phyloP scores from a whole-genome alignment of 805 yeast genomes.

The Schizosaccharomyces octosporus region DNA sequence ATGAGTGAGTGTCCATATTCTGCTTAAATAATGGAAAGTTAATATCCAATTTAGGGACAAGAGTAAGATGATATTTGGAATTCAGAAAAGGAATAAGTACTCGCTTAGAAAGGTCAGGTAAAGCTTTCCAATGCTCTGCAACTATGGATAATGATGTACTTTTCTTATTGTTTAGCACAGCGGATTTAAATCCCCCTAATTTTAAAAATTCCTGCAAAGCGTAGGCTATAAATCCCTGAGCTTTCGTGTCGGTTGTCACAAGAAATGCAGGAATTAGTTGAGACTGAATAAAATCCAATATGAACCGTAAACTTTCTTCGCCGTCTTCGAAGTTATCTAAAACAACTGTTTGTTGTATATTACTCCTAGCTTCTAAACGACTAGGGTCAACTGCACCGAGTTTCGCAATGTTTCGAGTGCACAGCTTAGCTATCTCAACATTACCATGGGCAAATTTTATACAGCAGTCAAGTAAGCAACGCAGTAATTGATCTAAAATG shows the following conservation, averaged over 20 bases:
- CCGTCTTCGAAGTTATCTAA: constrained; percentile 38
- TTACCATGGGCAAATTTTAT: constrained; percentile 10
- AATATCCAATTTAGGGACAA: constrained; percentile 14
- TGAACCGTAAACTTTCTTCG: constrained; percentile 38
- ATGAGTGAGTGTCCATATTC: constrained; percentile 21
- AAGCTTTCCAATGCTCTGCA: constrained; percentile 26
- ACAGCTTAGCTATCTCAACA: constrained; percentile 24
- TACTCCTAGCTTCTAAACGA: constrained; percentile 22
- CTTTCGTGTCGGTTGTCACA: constrained; percentile 69
- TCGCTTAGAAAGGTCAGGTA: constrained; percentile 41
- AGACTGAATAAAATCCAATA: constrained; percentile 38
- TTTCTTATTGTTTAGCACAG: constrained; percentile 7
- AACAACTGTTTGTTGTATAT: constrained; percentile 23
- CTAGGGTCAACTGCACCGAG: constrained; percentile 57
- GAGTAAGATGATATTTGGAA: constrained; percentile 43
- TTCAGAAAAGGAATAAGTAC: constrained; percentile 51
- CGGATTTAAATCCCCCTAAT: constrained; percentile 25
- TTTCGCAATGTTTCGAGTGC: constrained; percentile 47
- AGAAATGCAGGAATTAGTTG: constrained; percentile 64
- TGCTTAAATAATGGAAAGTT: constrained; percentile 39
- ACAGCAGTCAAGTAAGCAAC: constrained; percentile 11
- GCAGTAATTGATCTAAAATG: constrained; percentile 7
- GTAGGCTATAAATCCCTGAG: constrained; percentile 61
- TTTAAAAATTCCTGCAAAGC: constrained; percentile 71
- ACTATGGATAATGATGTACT: constrained; percentile 4